Percentiles rank a stretch among this genome's conserved stretches.
These are phyloP conservation scores for Camelina sativa DNA, from an alignment of 345 rosid genomes.

Conservation along the genomic window DNA sequence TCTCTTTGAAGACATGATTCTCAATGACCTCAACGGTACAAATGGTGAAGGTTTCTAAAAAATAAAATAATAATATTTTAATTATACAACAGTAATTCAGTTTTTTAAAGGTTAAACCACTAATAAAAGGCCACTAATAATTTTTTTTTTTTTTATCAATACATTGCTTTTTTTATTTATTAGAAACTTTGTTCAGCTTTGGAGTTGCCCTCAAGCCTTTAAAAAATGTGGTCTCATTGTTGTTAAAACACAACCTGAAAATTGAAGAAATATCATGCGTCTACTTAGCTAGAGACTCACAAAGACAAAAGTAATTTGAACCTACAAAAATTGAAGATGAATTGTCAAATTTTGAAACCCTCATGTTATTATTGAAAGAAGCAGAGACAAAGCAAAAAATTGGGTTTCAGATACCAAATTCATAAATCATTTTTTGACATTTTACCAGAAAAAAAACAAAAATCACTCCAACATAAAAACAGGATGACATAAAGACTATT, in stretches of 20 bases:
- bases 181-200: too few relatives aligned
- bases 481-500: not conserved
- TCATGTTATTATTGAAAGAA: not conserved
- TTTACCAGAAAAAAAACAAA: too few relatives aligned
- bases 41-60: too few relatives aligned
- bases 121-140: too few relatives aligned
- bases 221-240: not conserved
- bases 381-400: too few relatives aligned
- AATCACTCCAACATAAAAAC: not conserved
- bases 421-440: not conserved
- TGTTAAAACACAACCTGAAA: not conserved
- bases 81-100: too few relatives aligned
- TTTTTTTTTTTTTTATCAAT: too few relatives aligned
- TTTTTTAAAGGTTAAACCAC: too few relatives aligned
- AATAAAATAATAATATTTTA: too few relatives aligned
- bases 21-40: not conserved
- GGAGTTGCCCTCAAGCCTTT: not conserved
- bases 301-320: not conserved
- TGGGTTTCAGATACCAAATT: not conserved
- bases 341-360: not conserved
- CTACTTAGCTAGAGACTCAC: not conserved
- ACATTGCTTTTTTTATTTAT: too few relatives aligned
- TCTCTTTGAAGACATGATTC: constrained; percentile 9
- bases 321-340: not conserved
- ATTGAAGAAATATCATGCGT: not conserved